These are phyloP conservation scores for Zymoseptoria pseudotritici DNA, from an alignment of 2,329 filamentous ascomycete species.

Conservation along the genomic window DNA sequence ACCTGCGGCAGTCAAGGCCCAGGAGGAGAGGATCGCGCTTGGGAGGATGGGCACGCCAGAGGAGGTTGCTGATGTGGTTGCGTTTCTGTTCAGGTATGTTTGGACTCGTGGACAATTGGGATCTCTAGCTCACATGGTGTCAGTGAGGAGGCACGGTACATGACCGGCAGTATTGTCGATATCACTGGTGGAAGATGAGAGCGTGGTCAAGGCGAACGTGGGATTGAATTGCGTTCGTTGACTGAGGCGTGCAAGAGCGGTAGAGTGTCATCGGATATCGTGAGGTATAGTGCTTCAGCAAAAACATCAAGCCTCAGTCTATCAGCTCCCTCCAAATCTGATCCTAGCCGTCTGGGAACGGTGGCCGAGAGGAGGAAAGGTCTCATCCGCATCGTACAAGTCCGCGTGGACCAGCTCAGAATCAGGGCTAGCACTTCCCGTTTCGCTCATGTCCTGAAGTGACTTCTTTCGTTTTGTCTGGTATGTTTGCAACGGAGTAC, in stretches of 20 bases:
- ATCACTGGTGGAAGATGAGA: conserved; percentile 37
- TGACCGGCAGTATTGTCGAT: conserved; percentile 43
- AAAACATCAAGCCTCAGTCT: too few species aligned
- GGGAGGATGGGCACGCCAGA: conserved; percentile 39
- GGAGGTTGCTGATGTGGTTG: conserved; percentile 45
- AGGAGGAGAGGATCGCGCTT: conserved; percentile 35
- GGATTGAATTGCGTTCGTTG: neutral
- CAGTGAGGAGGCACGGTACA: conserved; percentile 38
- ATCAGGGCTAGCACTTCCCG: too few species aligned
- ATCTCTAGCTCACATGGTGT: neutral
- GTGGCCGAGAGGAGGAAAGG: too few species aligned
- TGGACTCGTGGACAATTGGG: neutral
- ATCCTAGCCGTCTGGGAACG: too few species aligned
- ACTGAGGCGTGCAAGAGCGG: neutral
- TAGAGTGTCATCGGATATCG: neutral
- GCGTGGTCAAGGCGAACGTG: neutral
- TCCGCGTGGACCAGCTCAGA: too few species aligned
- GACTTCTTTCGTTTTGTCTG: conserved; percentile 35
- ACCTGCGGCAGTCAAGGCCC: conserved; percentile 35
- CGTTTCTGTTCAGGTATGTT: conserved; percentile 41
- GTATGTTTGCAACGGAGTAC: conserved; percentile 30
- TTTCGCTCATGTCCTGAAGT: conserved; percentile 3
- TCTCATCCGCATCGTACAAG: too few species aligned
- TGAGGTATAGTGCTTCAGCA: too few species aligned
- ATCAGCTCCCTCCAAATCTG: too few species aligned